Base-by-base conservation (phyloP, 768 basidiomycete species). In the Lactifluus pinguis region DNA sequence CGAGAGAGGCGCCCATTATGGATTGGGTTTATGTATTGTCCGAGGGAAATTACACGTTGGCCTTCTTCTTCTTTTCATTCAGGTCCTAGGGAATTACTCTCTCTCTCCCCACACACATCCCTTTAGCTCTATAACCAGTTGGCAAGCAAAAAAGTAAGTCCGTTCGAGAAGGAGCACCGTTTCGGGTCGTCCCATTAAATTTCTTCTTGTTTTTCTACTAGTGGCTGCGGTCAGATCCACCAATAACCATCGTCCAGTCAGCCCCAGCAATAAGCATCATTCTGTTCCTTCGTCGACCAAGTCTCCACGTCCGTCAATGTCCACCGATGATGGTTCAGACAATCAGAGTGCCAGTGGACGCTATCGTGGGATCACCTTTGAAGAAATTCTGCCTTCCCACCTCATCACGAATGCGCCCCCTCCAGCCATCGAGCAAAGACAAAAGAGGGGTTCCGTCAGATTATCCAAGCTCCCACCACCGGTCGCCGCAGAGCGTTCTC, bases 311-410 rank as follows among this genome's bases (percentile, higher is more conserved):
- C 17, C 17, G 0, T 15, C 29, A 0, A 6, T n/a, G 9, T 6
- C n/a, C 14, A 19, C 25, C 25, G 1, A 11, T 15, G 7, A 19
- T 9, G n/a, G 45, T 15, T 21, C 59, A 0, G 38, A 41, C 17
- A 6, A 51, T 25, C 25, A 25, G 25, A 25, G 25, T 2, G 25
- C 25, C 25, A 25, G 1, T 2, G 25, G 25, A 41, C 57, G 38
- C 19, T 55, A 63, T 44, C 59, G 59, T 21, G 62, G 62, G n/a
- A 51, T 48, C 4, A 63, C 62, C 7, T 63, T 61, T 29, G 59
- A 50, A 17, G 59, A 63, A 0, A 48, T 63, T 21, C 49, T 61
- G 14, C 54, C 62, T 0, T 1, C 59, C 4, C 32, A 63, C 5
- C 25, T 56, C 17, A 63, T 63, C 13, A 32, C 59, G 3, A 51